phyloP scores from a whole-genome alignment of 2,329 filamentous ascomycete species.

The Cytospora chrysosperma region DNA sequence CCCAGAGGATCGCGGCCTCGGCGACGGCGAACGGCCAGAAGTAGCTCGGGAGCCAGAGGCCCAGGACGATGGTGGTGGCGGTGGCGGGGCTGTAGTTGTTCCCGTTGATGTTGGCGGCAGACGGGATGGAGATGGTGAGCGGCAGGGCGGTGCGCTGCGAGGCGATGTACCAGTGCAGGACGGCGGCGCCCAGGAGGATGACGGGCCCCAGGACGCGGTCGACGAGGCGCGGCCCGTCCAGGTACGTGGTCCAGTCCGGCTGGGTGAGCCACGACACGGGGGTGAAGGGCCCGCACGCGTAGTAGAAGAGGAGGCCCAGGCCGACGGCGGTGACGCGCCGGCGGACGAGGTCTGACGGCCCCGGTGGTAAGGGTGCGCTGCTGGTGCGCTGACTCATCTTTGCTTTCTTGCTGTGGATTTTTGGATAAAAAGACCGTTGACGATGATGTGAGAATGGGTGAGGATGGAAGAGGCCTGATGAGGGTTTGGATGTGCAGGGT shows the following conservation, averaged over 20 bases:
- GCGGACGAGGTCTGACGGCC: conserved; percentile 11
- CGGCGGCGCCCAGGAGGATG: conserved; percentile 14
- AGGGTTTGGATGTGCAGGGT: not conserved
- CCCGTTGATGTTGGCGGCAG: not conserved
- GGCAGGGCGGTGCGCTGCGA: conserved; percentile 7
- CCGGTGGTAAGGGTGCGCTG: not conserved
- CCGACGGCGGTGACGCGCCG: conserved; percentile 17
- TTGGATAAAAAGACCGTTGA: not conserved
- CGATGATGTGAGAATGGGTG: not conserved
- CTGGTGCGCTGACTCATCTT: not conserved
- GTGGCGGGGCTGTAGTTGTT: not conserved
- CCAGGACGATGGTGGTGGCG: conserved; percentile 7
- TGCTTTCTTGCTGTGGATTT: not conserved
- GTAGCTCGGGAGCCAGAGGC: conserved; percentile 19
- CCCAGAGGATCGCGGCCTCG: conserved; percentile 19
- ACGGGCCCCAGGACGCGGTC: conserved; percentile 22
- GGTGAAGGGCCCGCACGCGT: conserved; percentile 1
- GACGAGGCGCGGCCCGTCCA: conserved; percentile 18
- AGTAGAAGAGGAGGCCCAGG: conserved; percentile 19
- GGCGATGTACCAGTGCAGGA: conserved; percentile 25
- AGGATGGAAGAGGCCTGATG: too few relatives aligned
- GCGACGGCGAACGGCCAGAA: conserved; percentile 18
- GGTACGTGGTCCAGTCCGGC: conserved; percentile 16
- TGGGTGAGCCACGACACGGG: conserved; percentile 23
- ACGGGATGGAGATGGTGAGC: conserved; percentile 19